Base-by-base conservation (phyloP, 1,284 basidiomycete genomes). In the Leccinum pallidistipes region DNA sequence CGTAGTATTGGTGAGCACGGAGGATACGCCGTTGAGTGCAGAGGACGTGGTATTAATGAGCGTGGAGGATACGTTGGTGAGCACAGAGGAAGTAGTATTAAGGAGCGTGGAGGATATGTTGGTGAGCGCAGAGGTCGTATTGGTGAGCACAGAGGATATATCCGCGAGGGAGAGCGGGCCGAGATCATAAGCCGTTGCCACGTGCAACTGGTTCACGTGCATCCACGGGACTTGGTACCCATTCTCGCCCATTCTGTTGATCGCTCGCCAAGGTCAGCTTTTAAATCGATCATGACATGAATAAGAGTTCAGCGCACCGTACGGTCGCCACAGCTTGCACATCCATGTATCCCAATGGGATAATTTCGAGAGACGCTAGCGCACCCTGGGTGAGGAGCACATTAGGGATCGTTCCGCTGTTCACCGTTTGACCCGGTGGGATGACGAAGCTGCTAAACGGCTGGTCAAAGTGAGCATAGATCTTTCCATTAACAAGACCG, bases 201-300 rank as follows among this genome's bases (percentile, higher is more conserved):
- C 84, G 53, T 68, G 64, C 40, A 69, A 69, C 69, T 86, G 84
- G 38, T 74, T 70, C 40, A 86, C 71, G 54, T 85, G 78, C 58
- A 87, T 70, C 84, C 85, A 87, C 11, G 86, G 85, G 51, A 86
- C 69, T 62, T 76, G 71, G 64, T 86, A 87, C 21, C 86, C 86
- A 27, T 77, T 77, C 27, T 71, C 62, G 3, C 80, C 84, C 9
- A 86, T 65, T 47, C 77, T 79, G 47, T 60, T 32, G 7, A 47
- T 34, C 32, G 34, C 40, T 34, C 38, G n/a, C 6, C 27, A 45
- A 56, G 5, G 45, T 54, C 14, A 45, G 29, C 10, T n/a, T 38
- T 6, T 18, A 14, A 14, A 14, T 36, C 0, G 27, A 51, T 18
- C 31, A 3, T 18, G 16, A 47, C 18, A 40, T 16, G n/a, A 49